Conservation (phyloP, 352 stramenopile species). For the Phytophthora macrochlamydospora region DNA sequence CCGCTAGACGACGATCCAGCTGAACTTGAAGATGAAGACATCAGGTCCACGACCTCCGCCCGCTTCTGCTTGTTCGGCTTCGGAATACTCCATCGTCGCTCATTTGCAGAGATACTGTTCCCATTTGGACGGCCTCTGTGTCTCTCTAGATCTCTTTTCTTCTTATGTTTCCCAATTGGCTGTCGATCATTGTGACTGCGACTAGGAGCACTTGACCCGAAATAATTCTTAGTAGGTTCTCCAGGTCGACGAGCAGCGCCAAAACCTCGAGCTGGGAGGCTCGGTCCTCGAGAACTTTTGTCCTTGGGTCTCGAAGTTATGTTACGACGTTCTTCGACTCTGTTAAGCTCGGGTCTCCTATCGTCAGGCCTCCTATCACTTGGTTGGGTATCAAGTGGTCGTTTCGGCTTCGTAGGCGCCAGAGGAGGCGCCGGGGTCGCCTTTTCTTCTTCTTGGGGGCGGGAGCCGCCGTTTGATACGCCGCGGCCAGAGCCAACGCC, state of each 20-base stretch:
- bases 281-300: slow-evolving; percentile 6
- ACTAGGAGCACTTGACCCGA: slow-evolving; percentile 1
- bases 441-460: slow-evolving; percentile 14
- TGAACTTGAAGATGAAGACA: slow-evolving; percentile 30
- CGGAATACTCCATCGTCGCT: slow-evolving; percentile 1
- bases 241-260: not conserved
- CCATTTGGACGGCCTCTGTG: not conserved
- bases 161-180: not conserved
- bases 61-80: slow-evolving; percentile 1
- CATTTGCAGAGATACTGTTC: not conserved
- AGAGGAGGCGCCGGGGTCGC: slow-evolving; percentile 12
- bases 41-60: slow-evolving; percentile 23
- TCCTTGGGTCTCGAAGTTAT: not conserved
- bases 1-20: slow-evolving; percentile 10
- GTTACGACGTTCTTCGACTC: not conserved
- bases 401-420: slow-evolving; percentile 11
- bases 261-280: not conserved
- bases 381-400: not conserved
- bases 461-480: slow-evolving; percentile 7
- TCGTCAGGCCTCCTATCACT: not conserved
- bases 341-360: not conserved
- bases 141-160: not conserved
- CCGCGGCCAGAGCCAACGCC: slow-evolving; percentile 37
- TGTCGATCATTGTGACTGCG: not conserved
- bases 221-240: not conserved